Evolutionary conservation across 345 rosid genomes (phyloP).

Genomic region (Bruguiera gymnorhiza): DNA sequence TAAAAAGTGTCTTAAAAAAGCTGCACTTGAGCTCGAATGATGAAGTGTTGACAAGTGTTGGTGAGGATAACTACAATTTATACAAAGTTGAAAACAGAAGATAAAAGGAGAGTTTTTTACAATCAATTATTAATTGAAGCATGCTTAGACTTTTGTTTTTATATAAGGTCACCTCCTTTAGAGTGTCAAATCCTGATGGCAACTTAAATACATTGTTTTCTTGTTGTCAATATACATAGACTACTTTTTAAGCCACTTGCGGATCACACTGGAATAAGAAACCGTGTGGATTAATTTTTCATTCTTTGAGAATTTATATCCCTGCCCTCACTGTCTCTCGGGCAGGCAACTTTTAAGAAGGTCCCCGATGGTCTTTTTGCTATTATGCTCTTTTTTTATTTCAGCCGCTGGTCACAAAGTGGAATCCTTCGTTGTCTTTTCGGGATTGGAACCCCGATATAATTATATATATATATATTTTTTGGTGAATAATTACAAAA

Average conservation of each 20-base stretch:
- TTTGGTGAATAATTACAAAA: not conserved
- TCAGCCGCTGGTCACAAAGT: constrained; percentile 20
- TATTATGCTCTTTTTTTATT: constrained; percentile 2
- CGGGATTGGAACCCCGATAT: constrained; percentile 15
- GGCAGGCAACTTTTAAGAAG: constrained; percentile 34
- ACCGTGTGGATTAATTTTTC: constrained; percentile 5
- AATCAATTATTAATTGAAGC: constrained; percentile 2
- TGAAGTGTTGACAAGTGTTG: not conserved
- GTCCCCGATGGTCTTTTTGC: constrained; percentile 27
- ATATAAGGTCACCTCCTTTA: not conserved
- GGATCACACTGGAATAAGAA: constrained; percentile 24
- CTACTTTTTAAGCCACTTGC: constrained; percentile 9
- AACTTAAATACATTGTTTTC: not conserved
- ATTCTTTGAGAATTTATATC: constrained; percentile 15
- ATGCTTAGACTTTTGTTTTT: constrained; percentile 1
- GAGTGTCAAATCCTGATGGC: not conserved
- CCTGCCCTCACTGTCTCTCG: constrained; percentile 22
- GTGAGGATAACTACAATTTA: constrained; percentile 10
- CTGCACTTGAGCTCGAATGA: not conserved
- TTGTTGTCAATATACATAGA: constrained; percentile 1
- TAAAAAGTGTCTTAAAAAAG: not conserved
- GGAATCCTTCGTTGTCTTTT: constrained; percentile 50
- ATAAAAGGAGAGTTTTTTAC: not conserved
- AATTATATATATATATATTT: not conserved
- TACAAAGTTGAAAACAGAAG: not conserved